Percentiles rank a stretch among this genome's conserved stretches.
phyloP scores from a whole-genome alignment of 441 rosid genomes.

The Pelargonium hybrid region DNA sequence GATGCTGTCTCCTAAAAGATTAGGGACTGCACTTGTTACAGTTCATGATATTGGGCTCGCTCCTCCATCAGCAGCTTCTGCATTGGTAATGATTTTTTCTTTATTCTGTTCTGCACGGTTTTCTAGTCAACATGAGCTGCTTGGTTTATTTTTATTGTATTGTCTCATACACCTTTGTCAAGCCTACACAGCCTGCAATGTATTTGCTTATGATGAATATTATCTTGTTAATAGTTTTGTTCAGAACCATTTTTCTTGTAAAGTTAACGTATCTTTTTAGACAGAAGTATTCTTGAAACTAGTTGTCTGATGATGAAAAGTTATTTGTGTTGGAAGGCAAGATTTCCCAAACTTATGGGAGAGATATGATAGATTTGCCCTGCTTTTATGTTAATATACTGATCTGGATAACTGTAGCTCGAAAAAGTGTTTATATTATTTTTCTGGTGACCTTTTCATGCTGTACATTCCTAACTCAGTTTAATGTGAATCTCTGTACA shows the following conservation, averaged over 20 bases:
- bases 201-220: neutral
- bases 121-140: neutral
- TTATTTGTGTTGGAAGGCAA: neutral
- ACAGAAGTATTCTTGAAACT: conserved; percentile 6
- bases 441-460: neutral
- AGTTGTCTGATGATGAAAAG: conserved; percentile 6
- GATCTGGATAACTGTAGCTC: neutral
- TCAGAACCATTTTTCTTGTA: neutral
- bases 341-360: neutral
- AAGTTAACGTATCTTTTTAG: neutral
- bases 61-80: conserved; percentile 65
- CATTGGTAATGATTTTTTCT: conserved; percentile 40
- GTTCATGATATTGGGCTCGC: conserved; percentile 75
- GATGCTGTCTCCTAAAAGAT: conserved; percentile 65
- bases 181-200: neutral
- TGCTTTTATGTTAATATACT: neutral
- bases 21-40: conserved; percentile 71
- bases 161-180: neutral
- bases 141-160: neutral
- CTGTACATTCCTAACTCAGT: neutral
- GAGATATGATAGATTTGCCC: neutral
- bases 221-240: neutral
- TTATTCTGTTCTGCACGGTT: neutral
- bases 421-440: neutral
- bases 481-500: neutral